These are phyloP conservation scores for Apiospora arundinis DNA, from an alignment of 2,329 filamentous ascomycete genomes.

Conservation along the genomic window DNA sequence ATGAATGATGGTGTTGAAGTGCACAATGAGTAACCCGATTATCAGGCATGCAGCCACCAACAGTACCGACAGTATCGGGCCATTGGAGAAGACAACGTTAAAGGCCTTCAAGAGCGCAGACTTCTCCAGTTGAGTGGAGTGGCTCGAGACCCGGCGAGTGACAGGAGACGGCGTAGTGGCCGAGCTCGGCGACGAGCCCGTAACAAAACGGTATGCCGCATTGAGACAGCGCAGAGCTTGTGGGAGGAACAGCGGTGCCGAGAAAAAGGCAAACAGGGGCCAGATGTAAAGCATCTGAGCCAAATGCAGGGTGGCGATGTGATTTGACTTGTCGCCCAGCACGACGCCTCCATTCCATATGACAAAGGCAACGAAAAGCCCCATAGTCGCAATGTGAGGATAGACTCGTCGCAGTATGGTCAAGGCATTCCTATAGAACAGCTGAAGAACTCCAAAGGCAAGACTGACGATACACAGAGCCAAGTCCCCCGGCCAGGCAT, in stretches of 20 bases:
- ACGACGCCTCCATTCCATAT: slow-evolving; percentile 91
- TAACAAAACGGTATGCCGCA: background rate
- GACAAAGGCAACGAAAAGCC: slow-evolving; percentile 62
- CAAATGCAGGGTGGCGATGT: slow-evolving; percentile 86
- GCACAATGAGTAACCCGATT: slow-evolving; percentile 59
- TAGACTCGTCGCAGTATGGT: slow-evolving; percentile 56
- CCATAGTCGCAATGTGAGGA: slow-evolving; percentile 68
- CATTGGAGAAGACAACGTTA: slow-evolving; percentile 40
- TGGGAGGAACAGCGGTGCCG: slow-evolving; percentile 74
- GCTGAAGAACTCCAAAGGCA: slow-evolving; percentile 46
- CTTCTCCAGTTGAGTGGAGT: background rate
- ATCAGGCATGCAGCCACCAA: slow-evolving; percentile 45
- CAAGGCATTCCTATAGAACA: slow-evolving; percentile 45
- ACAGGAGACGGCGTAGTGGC: background rate
- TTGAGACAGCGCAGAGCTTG: slow-evolving; percentile 47
- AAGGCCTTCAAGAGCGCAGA: slow-evolving; percentile 25
- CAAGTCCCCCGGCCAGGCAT: slow-evolving; percentile 58
- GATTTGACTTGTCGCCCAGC: slow-evolving; percentile 92
- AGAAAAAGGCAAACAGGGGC: slow-evolving; percentile 90
- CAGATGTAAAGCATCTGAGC: slow-evolving; percentile 96
- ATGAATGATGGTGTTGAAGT: slow-evolving; percentile 90
- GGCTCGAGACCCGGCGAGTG: background rate
- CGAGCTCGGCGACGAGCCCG: background rate
- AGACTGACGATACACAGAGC: slow-evolving; percentile 68
- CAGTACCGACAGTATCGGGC: slow-evolving; percentile 42